Percentiles rank a stretch among this genome's conserved stretches.
Conservation (phyloP, 495 filamentous ascomycete species). For the Collariella sp. region DNA sequence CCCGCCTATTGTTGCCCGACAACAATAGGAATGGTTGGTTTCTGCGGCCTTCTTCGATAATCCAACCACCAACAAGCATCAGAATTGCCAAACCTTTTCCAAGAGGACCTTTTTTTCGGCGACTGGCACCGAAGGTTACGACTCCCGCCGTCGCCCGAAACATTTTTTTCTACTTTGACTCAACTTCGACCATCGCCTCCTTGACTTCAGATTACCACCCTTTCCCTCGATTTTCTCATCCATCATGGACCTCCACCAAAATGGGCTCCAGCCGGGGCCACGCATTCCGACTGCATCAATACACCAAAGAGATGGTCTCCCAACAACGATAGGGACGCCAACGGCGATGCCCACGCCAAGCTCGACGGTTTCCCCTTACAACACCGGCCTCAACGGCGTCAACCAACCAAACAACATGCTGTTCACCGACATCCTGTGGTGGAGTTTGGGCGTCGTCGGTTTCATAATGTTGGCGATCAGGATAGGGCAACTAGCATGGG, state of each 20-base stretch:
- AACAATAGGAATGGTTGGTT: constrained; percentile 10
- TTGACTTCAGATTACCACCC: too few relatives aligned
- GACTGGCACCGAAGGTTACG: not conserved
- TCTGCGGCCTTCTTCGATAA: constrained; percentile 1
- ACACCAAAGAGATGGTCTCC: constrained; percentile 9
- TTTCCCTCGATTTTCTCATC: not conserved
- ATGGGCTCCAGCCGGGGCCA: constrained; percentile 13
- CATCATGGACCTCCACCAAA: constrained; percentile 20
- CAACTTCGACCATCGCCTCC: too few relatives aligned
- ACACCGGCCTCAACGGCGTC: constrained; percentile 43
- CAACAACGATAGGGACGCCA: constrained; percentile 4
- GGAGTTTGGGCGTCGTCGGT: constrained; percentile 40
- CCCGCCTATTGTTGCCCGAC: not conserved
- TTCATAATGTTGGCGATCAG: constrained; percentile 38
- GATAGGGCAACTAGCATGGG: constrained; percentile 36
- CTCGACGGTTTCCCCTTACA: constrained; percentile 40
- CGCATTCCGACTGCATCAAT: constrained; percentile 5
- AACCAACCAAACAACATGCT: constrained; percentile 41
- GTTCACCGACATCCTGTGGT: constrained; percentile 42
- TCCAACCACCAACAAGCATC: not conserved
- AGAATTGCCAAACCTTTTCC: too few relatives aligned
- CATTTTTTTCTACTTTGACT: not conserved
- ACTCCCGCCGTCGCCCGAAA: not conserved
- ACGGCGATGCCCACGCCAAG: constrained; percentile 11
- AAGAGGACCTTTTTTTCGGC: not conserved